A percentile compares a stretch with the other conserved stretches of the same genome.
Conservation (phyloP, 495 filamentous ascomycete species). For the Friedmanniomyces endolithicus region DNA sequence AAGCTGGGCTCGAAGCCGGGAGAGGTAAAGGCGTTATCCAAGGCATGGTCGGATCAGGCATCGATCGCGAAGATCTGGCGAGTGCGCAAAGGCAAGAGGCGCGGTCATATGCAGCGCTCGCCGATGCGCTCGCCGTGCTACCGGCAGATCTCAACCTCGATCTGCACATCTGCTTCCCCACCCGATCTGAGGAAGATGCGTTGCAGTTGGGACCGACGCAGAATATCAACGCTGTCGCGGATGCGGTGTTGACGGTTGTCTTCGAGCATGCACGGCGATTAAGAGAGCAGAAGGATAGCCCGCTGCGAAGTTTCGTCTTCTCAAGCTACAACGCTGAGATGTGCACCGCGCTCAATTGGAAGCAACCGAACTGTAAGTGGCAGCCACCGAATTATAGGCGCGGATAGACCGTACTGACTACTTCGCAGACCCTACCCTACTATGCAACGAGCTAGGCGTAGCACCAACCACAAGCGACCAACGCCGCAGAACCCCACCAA, state of each 20-base stretch:
- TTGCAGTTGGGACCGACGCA: constrained; percentile 55
- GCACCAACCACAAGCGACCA: constrained; percentile 14
- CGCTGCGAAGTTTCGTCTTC: constrained; percentile 66
- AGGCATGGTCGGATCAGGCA: constrained; percentile 33
- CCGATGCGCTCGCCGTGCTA: constrained; percentile 59
- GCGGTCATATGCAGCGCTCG: constrained; percentile 58
- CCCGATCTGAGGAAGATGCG: constrained; percentile 51
- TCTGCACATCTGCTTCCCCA: constrained; percentile 75
- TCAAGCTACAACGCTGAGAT: constrained; percentile 79
- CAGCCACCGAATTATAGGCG: too few species aligned
- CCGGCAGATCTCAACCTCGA: constrained; percentile 72
- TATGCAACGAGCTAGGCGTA: constrained; percentile 81
- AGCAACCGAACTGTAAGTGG: constrained; percentile 86
- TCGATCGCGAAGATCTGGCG: constrained; percentile 40
- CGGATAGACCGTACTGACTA: background rate
- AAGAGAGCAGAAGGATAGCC: constrained; percentile 43
- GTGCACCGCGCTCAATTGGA: constrained; percentile 94
- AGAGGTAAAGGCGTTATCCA: constrained; percentile 34
- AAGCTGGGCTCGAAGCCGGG: constrained; percentile 7
- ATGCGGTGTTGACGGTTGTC: constrained; percentile 68
- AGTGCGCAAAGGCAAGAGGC: constrained; percentile 57
- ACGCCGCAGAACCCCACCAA: constrained; percentile 23
- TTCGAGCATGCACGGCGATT: constrained; percentile 80
- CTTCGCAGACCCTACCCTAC: constrained; percentile 65
- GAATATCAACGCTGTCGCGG: constrained; percentile 80